These are phyloP conservation scores for Calophaca sinica DNA, from an alignment of 306 rosid genomes.

Conservation along the genomic window DNA sequence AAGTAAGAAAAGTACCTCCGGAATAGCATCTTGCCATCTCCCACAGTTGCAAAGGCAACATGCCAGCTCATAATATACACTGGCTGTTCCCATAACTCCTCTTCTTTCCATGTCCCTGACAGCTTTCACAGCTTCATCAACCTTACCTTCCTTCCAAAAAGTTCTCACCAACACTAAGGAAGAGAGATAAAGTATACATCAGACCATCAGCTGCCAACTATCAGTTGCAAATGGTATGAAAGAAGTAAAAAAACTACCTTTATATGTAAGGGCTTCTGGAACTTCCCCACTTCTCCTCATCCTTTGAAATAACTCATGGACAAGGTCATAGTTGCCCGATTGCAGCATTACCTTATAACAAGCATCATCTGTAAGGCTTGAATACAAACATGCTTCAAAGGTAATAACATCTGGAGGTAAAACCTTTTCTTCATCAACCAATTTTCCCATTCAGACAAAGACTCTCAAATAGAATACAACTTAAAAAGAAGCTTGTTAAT, in stretches of 20 bases:
- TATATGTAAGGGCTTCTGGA: constrained; percentile 80
- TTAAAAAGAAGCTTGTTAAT: constrained; percentile 27
- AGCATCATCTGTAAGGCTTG: constrained; percentile 63
- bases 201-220: constrained; percentile 42
- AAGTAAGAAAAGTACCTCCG: constrained; percentile 59
- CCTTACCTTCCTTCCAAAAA: constrained; percentile 84
- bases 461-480: constrained; percentile 37
- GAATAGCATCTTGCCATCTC: constrained; percentile 88
- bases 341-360: constrained; percentile 87
- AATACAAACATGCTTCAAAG: constrained; percentile 48
- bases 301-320: constrained; percentile 75
- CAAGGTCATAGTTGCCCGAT: constrained; percentile 80
- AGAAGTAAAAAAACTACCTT: constrained; percentile 60
- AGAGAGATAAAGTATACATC: constrained; percentile 35
- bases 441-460: constrained; percentile 34
- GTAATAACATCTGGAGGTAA: constrained; percentile 43
- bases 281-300: constrained; percentile 77
- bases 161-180: constrained; percentile 79
- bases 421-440: constrained; percentile 38
- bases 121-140: constrained; percentile 75
- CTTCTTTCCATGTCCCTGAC: constrained; percentile 88
- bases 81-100: constrained; percentile 77
- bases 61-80: constrained; percentile 86
- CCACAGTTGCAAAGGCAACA: constrained; percentile 89
- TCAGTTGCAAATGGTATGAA: constrained; percentile 45